Percentiles rank a stretch among this genome's conserved stretches.
These are phyloP conservation scores for Trichoderma lentiforme DNA, from an alignment of 2,329 filamentous ascomycete species.

Conservation along the genomic window DNA sequence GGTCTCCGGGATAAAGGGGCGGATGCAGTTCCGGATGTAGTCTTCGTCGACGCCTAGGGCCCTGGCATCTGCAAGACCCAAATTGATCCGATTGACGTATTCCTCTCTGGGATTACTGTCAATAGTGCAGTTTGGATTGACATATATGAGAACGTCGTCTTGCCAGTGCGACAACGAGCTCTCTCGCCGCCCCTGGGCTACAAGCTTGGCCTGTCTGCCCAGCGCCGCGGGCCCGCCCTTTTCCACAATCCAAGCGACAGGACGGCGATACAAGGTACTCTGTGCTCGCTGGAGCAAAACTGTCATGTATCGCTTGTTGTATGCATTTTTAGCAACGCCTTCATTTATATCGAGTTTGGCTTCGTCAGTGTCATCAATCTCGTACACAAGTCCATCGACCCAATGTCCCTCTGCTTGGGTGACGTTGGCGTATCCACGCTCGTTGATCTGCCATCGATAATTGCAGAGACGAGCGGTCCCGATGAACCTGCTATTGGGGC, in stretches of 20 bases:
- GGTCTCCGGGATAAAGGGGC: constrained; percentile 34
- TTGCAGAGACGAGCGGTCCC: constrained; percentile 38
- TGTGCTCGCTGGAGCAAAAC: constrained; percentile 34
- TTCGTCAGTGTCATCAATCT: constrained; percentile 38
- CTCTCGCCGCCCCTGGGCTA: constrained; percentile 19
- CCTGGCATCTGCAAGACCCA: constrained; percentile 36
- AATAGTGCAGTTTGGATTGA: constrained; percentile 33
- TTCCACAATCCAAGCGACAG: constrained; percentile 38
- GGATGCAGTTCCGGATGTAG: constrained; percentile 37
- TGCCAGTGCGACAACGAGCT: constrained; percentile 26
- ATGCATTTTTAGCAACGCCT: constrained; percentile 39
- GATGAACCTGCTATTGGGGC: constrained; percentile 40
- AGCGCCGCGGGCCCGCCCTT: constrained; percentile 33
- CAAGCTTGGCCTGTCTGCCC: constrained; percentile 24
- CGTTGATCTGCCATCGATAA: constrained; percentile 46
- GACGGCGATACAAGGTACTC: constrained; percentile 34
- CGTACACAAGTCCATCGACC: constrained; percentile 43
- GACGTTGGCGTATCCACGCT: constrained; percentile 46
- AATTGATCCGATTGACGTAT: constrained; percentile 40
- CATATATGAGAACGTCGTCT: constrained; percentile 39
- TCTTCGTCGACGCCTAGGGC: constrained; percentile 34
- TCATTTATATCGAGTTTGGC: constrained; percentile 39
- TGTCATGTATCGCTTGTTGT: constrained; percentile 35
- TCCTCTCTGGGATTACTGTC: constrained; percentile 38
- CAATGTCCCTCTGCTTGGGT: constrained; percentile 31